Evolutionary conservation across 768 basidiomycete species (phyloP).

Genomic region (Termitomyces sp.): DNA sequence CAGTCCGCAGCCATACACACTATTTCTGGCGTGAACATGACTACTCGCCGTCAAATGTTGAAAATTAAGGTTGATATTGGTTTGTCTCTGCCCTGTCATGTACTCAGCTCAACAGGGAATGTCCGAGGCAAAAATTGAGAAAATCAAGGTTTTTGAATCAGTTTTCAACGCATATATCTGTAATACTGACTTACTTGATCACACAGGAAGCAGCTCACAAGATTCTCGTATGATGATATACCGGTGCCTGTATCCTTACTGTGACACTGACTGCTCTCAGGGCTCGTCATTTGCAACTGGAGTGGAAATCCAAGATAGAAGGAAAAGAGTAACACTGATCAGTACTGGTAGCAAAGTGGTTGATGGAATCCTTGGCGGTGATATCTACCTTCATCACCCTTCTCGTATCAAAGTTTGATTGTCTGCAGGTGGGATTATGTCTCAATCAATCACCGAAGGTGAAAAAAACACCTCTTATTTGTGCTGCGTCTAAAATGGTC

Average conservation of each 20-base stretch:
- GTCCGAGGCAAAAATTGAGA: conserved; percentile 97
- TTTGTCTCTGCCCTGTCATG: conserved; percentile 16
- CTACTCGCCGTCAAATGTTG: conserved; percentile 81
- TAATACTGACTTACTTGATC: neutral
- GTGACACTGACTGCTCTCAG: conserved; percentile 32
- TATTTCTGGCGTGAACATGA: conserved; percentile 87
- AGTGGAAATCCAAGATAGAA: conserved; percentile 83
- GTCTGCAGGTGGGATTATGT: conserved; percentile 74
- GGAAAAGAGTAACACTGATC: conserved; percentile 75
- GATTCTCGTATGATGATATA: conserved; percentile 50
- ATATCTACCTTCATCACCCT: conserved; percentile 13
- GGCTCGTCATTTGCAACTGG: conserved; percentile 92
- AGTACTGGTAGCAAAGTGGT: conserved; percentile 94
- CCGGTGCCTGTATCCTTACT: neutral
- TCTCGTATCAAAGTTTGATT: neutral
- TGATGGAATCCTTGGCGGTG: conserved; percentile 85
- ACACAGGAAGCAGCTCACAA: conserved; percentile 86
- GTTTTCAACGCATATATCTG: conserved; percentile 6
- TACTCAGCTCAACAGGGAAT: conserved; percentile 60
- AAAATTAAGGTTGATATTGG: conserved; percentile 77
- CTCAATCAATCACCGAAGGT: conserved; percentile 95
- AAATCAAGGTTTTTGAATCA: conserved; percentile 66
- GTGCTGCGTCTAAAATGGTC: neutral
- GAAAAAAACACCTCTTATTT: neutral
- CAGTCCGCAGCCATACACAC: conserved; percentile 82